phyloP scores from a whole-genome alignment of 2,329 filamentous ascomycete species.

The Ophiocordyceps australis region DNA sequence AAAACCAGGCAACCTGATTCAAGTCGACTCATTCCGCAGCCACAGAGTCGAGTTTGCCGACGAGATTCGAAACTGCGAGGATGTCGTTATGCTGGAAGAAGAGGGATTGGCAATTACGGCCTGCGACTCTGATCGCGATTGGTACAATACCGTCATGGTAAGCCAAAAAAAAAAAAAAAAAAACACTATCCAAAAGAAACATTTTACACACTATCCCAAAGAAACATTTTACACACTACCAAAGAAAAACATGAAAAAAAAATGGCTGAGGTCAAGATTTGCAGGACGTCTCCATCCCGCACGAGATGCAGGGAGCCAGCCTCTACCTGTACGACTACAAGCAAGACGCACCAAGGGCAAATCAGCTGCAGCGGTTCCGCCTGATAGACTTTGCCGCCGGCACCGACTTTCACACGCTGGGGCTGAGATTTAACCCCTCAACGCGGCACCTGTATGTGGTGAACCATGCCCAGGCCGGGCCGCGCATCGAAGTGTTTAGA shows the following conservation, averaged over 20 bases:
- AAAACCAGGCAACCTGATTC: too few species aligned
- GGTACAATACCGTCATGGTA: slow-evolving; percentile 22
- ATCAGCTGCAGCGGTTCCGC: slow-evolving; percentile 7
- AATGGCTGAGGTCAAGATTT: not conserved
- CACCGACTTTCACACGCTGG: slow-evolving; percentile 20
- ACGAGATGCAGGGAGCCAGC: slow-evolving; percentile 7
- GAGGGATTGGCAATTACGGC: slow-evolving; percentile 15
- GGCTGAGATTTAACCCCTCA: slow-evolving; percentile 16
- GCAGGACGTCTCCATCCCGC: slow-evolving; percentile 9
- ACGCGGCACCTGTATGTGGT: slow-evolving; percentile 16
- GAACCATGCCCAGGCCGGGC: slow-evolving; percentile 16
- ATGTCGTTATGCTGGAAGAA: slow-evolving; percentile 16
- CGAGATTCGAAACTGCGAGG: slow-evolving; percentile 19
- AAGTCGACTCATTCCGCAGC: slow-evolving; percentile 8
- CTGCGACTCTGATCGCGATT: slow-evolving; percentile 20
- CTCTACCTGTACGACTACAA: slow-evolving; percentile 20
- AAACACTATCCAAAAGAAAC: too few species aligned
- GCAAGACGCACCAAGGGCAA: slow-evolving; percentile 2
- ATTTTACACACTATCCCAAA: too few species aligned
- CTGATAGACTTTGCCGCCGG: slow-evolving; percentile 7
- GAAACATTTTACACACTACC: too few species aligned
- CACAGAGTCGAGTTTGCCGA: slow-evolving; percentile 16
- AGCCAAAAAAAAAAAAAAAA: too few species aligned
- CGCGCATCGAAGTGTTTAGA: slow-evolving; percentile 19
- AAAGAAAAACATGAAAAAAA: not conserved